Evolutionary conservation across 2,329 filamentous ascomycete species (phyloP).

Genomic region (Leptographium lundbergii): DNA sequence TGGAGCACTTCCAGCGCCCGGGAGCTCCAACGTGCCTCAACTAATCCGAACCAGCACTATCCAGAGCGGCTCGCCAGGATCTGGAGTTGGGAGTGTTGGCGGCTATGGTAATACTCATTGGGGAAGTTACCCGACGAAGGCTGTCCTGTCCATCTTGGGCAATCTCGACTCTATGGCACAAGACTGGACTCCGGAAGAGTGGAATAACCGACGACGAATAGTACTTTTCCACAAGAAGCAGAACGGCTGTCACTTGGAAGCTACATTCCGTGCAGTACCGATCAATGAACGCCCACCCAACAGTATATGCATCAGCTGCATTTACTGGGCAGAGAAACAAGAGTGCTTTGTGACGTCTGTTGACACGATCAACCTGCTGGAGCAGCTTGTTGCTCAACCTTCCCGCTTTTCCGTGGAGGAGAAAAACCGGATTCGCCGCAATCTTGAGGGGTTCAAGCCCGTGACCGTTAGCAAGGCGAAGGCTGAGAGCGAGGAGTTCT

Average conservation of each 20-base stretch:
- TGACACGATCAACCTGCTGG: conserved; percentile 89
- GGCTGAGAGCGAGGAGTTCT: conserved; percentile 87
- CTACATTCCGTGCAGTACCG: conserved; percentile 67
- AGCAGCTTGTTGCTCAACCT: conserved; percentile 65
- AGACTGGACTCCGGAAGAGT: conserved; percentile 74
- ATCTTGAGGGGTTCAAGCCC: conserved; percentile 87
- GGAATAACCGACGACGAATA: conserved; percentile 64
- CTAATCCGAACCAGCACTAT: conserved; percentile 46
- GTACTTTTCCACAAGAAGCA: conserved; percentile 82
- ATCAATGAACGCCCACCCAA: conserved; percentile 68
- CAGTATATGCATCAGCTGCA: conserved; percentile 93
- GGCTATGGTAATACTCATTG: conserved; percentile 59
- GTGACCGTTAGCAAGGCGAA: conserved; percentile 90
- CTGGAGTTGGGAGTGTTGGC: conserved; percentile 18
- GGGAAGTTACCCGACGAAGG: conserved; percentile 71
- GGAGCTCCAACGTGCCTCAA: conserved; percentile 26
- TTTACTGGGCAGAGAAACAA: conserved; percentile 85
- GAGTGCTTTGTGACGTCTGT: conserved; percentile 94
- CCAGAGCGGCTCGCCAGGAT: conserved; percentile 17
- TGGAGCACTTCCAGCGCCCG: conserved; percentile 33
- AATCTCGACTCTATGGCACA: conserved; percentile 76
- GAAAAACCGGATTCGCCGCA: conserved; percentile 94
- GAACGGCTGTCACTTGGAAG: conserved; percentile 65
- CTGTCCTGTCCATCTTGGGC: conserved; percentile 70
- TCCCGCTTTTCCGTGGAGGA: conserved; percentile 88